Conservation (phyloP, 192 early-diverging fungal species). For the Dissophora ornata region DNA sequence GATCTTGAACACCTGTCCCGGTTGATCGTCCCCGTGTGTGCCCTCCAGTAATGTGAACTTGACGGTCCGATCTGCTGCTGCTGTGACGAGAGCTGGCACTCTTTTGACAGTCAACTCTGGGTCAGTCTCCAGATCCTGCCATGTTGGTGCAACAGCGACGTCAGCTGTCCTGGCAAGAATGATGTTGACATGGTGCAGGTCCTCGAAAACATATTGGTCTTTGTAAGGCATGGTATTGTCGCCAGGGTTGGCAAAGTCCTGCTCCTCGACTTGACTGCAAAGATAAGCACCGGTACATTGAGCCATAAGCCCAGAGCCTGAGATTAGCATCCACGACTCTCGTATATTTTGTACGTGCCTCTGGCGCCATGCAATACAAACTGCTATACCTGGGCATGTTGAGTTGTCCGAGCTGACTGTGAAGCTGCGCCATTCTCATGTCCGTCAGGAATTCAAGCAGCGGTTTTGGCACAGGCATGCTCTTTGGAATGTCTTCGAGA, state of each 20-base stretch:
- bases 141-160: slow-evolving; percentile 34
- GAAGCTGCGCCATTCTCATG: slow-evolving; percentile 38
- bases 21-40: slow-evolving; percentile 51
- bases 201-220: slow-evolving; percentile 37
- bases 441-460: slow-evolving; percentile 53
- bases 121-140: slow-evolving; percentile 25
- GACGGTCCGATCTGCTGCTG: slow-evolving; percentile 72
- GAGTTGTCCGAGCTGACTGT: slow-evolving; percentile 57
- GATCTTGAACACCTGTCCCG: slow-evolving; percentile 46
- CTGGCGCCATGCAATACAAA: too few species aligned
- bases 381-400: slow-evolving; percentile 45
- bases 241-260: slow-evolving; percentile 54
- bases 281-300: background rate
- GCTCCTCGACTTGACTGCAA: slow-evolving; percentile 30
- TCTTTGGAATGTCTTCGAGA: slow-evolving; percentile 48
- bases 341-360: too few species aligned
- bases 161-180: slow-evolving; percentile 57
- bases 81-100: slow-evolving; percentile 58
- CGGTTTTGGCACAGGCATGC: slow-evolving; percentile 50
- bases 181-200: slow-evolving; percentile 70
- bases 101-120: slow-evolving; percentile 25
- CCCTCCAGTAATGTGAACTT: slow-evolving; percentile 59
- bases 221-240: slow-evolving; percentile 54
- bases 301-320: too few species aligned
- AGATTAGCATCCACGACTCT: too few species aligned